phyloP scores from a whole-genome alignment of 257 asterid genomes.

The Solanum sejunctum region DNA sequence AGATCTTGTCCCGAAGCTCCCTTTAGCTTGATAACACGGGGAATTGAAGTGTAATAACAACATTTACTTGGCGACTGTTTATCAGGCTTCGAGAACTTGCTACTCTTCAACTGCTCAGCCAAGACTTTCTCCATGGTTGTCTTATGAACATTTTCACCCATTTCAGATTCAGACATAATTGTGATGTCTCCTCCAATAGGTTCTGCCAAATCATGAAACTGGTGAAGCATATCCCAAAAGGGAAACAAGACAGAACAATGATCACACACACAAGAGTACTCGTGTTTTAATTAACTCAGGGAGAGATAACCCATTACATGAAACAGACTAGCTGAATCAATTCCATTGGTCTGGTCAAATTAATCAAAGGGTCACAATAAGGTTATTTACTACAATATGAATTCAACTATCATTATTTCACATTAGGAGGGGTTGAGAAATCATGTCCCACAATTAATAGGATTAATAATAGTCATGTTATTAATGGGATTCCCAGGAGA shows the following conservation, averaged over 20 bases:
- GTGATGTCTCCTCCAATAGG: slow-evolving; percentile 94
- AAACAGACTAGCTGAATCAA: neutral
- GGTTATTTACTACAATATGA: neutral
- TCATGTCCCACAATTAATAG: neutral
- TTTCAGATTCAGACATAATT: slow-evolving; percentile 56
- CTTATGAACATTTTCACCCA: slow-evolving; percentile 33
- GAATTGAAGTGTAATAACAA: slow-evolving; percentile 80
- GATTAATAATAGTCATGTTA: neutral
- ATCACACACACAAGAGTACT: neutral
- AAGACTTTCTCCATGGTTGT: slow-evolving; percentile 55
- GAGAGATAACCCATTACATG: neutral
- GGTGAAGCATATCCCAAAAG: slow-evolving; percentile 2
- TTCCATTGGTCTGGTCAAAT: neutral
- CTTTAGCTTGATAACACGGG: slow-evolving; percentile 75
- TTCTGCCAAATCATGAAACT: slow-evolving; percentile 30
- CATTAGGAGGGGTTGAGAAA: neutral
- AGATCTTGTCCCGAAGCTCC: slow-evolving; percentile 62
- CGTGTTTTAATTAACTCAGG: neutral
- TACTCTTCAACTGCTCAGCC: slow-evolving; percentile 53
- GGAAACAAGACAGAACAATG: neutral
- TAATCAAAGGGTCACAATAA: neutral
- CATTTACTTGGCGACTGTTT: slow-evolving; percentile 40
- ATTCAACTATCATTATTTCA: neutral
- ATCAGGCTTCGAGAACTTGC: slow-evolving; percentile 34
- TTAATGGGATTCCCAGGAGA: neutral